A percentile compares a stretch with the other conserved stretches of the same genome.
phyloP scores from a whole-genome alignment of 164 flowering plant species.

The Nymphaea colorata region DNA sequence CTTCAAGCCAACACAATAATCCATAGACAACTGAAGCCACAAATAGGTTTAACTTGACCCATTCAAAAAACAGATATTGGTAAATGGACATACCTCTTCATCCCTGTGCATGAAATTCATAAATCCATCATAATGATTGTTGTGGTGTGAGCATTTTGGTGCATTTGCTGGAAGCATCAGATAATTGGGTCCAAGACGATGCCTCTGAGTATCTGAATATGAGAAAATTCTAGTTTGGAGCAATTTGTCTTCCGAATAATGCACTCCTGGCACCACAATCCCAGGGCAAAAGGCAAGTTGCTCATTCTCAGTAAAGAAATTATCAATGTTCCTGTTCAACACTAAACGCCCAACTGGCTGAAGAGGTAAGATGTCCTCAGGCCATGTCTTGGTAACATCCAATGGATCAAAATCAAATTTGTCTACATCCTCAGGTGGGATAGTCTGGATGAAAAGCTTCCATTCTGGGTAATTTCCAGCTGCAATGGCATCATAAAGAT shows the following conservation, averaged over 20 bases:
- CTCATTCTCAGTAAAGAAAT: conserved; percentile 96
- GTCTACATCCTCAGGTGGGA: conserved; percentile 84
- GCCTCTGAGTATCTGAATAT: conserved; percentile 92
- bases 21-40: neutral
- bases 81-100: conserved; percentile 61
- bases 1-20: too few species aligned
- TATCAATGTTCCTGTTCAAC: conserved; percentile 85
- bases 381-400: conserved; percentile 97
- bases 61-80: neutral
- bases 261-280: conserved; percentile 79
- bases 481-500: conserved; percentile 83
- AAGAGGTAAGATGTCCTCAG: conserved; percentile 87
- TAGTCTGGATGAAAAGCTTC: conserved; percentile 82
- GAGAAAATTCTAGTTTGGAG: conserved; percentile 86
- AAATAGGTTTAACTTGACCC: neutral
- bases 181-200: conserved; percentile 96
- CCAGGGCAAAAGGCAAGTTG: conserved; percentile 93
- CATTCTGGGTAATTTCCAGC: conserved; percentile 97
- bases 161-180: conserved; percentile 90
- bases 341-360: conserved; percentile 95
- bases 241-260: conserved; percentile 88
- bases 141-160: conserved; percentile 89
- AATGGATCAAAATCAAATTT: conserved; percentile 87
- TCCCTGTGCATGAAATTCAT: conserved; percentile 99
- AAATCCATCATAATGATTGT: conserved; percentile 92